These are phyloP conservation scores for Jaapia argillacea DNA, from an alignment of 768 basidiomycete genomes.

Conservation along the genomic window DNA sequence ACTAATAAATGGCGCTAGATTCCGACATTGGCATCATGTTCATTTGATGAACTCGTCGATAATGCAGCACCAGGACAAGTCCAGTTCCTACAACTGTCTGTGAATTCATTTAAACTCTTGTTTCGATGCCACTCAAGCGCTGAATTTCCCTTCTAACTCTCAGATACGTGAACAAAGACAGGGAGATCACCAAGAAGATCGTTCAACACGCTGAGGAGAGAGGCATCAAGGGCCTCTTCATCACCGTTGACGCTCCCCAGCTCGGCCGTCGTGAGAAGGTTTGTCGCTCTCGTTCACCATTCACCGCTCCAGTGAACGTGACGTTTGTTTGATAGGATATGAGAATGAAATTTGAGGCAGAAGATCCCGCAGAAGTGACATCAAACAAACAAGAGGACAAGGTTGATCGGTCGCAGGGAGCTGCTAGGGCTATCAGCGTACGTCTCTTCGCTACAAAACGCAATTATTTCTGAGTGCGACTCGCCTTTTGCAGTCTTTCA, in stretches of 20 bases:
- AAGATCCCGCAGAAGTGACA: constrained; percentile 46
- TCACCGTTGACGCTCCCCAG: constrained; percentile 96
- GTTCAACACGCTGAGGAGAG: constrained; percentile 86
- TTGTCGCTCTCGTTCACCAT: constrained; percentile 10
- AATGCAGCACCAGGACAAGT: constrained; percentile 69
- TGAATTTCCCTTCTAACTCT: not conserved
- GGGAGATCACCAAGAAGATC: constrained; percentile 73
- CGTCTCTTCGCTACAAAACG: constrained; percentile 18
- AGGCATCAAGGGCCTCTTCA: constrained; percentile 90
- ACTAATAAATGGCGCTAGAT: constrained; percentile 48
- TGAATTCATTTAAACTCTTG: not conserved
- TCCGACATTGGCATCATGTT: constrained; percentile 90
- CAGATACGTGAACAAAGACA: constrained; percentile 89
- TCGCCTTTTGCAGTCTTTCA: constrained; percentile 60
- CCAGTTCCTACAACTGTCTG: constrained; percentile 80
- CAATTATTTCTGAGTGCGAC: not conserved
- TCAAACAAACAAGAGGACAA: constrained; percentile 38
- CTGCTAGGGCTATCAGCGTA: constrained; percentile 88
- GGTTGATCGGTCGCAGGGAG: constrained; percentile 82
- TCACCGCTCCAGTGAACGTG: not conserved
- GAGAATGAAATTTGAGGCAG: constrained; percentile 87
- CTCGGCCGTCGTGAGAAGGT: constrained; percentile 87
- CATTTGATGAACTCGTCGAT: constrained; percentile 93
- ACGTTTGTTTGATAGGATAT: not conserved
- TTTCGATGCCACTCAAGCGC: not conserved